Base-by-base conservation (phyloP, 2,329 filamentous ascomycete species). In the Exophiala lecanii-corni region DNA sequence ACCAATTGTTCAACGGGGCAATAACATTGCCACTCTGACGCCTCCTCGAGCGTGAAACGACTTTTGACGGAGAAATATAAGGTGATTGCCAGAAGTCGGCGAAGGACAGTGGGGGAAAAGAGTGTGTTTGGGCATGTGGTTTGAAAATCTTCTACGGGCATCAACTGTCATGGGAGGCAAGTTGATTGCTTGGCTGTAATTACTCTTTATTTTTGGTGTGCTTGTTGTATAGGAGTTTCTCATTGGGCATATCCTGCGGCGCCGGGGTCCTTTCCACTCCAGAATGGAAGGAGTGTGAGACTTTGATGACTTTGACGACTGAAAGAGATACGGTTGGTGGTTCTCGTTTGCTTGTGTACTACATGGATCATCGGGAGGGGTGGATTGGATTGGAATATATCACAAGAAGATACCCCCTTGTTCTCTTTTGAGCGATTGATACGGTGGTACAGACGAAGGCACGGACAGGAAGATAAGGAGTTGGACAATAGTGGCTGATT, bases 1-100 rank as follows among this genome's bases (percentile, higher is more conserved):
- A 23, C 54, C 54, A n/a, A 35, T 51, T n/a, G 19, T 41, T 1
- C 41, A 56, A 41, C 51, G 51, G 25, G 42, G 47, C 28, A 47
- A 47, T 34, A 47, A 43, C 26, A 43, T 46, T 16, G 37, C 40
- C 13, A 28, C 36, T 41, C 39, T 42, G 13, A 52, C 49, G 16
- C 49, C 49, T 16, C 47, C 49, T 32, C 46, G 49, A 9, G 43
- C 42, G 38, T 46, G 39, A 51, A 28, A 39, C 15, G 18, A 15
- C 28, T 39, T 13, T 6, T 17, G 36, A 39, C 9, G 38, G 23
- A 26, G 23, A 26, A 12, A 6, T 6, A 26, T 26, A 26, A 12
- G 23, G 12, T 33, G 12, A 15, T 33, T 13, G 25, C 9, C 25
- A 28, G 25, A n/a, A 28, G 9, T n/a, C n/a, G 25, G 25, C 25